Conservation (phyloP, 177 flowering plant genomes). For the Vitis hybrid region DNA sequence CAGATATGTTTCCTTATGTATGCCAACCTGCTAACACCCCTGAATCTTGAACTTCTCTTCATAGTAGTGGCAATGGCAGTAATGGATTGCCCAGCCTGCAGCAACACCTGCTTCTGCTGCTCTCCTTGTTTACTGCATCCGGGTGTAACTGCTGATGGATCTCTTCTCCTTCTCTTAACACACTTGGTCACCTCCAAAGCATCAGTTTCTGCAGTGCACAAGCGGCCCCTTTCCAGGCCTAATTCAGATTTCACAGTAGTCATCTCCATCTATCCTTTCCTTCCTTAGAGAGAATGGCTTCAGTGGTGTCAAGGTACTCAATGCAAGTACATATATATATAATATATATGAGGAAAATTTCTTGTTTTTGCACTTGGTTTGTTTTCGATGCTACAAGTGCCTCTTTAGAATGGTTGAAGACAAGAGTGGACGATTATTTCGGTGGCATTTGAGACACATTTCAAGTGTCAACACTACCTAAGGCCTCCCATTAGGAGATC, state of each 20-base stretch:
- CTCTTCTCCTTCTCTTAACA: conserved; percentile 48
- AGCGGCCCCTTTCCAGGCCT: conserved; percentile 16
- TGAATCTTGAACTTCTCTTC: conserved; percentile 68
- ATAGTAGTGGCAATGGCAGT: conserved; percentile 28
- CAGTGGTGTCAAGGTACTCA: too few relatives aligned
- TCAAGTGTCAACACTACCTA: too few relatives aligned
- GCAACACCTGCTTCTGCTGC: conserved; percentile 16
- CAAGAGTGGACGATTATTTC: too few relatives aligned
- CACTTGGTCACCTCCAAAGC: conserved; percentile 19
- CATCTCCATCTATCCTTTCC: too few relatives aligned
- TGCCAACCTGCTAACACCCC: conserved; percentile 67
- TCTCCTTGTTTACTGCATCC: conserved; percentile 1
- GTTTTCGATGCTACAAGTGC: too few relatives aligned
- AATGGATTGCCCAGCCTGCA: conserved; percentile 25
- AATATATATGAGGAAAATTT: too few relatives aligned
- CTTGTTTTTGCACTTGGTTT: too few relatives aligned
- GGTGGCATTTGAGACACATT: too few relatives aligned
- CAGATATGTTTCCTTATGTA: neutral
- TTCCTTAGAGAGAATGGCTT: too few relatives aligned
- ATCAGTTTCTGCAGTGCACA: conserved; percentile 17
- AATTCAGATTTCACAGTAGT: conserved; percentile 26
- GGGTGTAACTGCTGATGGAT: conserved; percentile 13
- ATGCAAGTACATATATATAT: too few relatives aligned
- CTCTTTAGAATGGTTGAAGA: too few relatives aligned
- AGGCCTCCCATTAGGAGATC: too few relatives aligned